Evolutionary conservation across 1,139 yeast genomes (phyloP), one percentile per base, ranked within the genome.

Genomic region (Yamadazyma friedrichii): DNA sequence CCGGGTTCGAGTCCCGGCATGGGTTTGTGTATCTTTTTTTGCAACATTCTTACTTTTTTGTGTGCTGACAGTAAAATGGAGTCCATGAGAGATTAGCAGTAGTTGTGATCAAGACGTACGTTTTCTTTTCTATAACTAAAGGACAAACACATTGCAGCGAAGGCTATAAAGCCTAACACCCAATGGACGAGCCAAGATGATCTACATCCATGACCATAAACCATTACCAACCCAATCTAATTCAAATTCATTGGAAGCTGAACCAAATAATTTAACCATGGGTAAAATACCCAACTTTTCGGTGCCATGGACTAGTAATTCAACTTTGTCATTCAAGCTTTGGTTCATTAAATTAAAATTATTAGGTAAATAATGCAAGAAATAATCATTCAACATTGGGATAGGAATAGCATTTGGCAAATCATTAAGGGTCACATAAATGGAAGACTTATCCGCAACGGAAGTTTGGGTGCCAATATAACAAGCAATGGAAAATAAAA

Each of bases 1-100:
- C 62, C 69, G 70, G 66, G 70, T 65, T 65, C 70, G 70, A 65
- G 67, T 65, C 70, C 66, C 70, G 70, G 63, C 70, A 62, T 63
- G 69, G 70, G 70, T 65, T 65, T 45, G n/a, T n/a, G n/a, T n/a
- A n/a, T n/a, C 8, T 20, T 20, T 20, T 20, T 20, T 20, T 20
- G 24, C 24, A 36, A 15, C 6, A 5, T 3, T 20, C n/a, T 35
- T 29, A 29, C 20, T 24, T 29, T 17, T 31, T 15, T 16, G 10
- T 31, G 24, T 9, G 4, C 12, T n/a, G n/a, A n/a, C n/a, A n/a
- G n/a, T n/a, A n/a, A n/a, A n/a, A n/a, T n/a, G n/a, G n/a, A n/a
- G n/a, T n/a, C n/a, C 24, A 20, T 20, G 24, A 20, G 24, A 20
- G 31, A 28, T 12, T 28, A 28, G 31, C 9, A 13, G 9, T n/a